These are phyloP conservation scores for Herpetospermum pedunculosum DNA, from an alignment of 306 rosid species.

Conservation along the genomic window DNA sequence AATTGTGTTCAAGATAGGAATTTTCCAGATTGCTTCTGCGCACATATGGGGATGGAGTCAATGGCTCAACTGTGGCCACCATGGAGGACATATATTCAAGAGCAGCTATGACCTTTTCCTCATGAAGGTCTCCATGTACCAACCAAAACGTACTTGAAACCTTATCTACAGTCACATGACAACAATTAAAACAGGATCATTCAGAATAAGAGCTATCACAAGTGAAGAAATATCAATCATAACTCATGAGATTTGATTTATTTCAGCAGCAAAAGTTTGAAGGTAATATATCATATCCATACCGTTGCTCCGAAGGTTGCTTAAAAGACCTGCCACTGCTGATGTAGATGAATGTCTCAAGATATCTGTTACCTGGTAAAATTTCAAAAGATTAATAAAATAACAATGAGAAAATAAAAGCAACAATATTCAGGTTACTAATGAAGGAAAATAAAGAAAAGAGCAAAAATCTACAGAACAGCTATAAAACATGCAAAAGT, in stretches of 20 bases:
- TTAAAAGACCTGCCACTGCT: constrained; percentile 57
- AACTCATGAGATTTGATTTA: neutral
- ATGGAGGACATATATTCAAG: constrained; percentile 82
- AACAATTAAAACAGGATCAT: constrained; percentile 2
- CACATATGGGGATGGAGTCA: constrained; percentile 30
- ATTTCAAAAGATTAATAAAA: constrained; percentile 5
- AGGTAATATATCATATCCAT: constrained; percentile 2
- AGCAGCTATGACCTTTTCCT: constrained; percentile 45
- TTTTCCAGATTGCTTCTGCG: constrained; percentile 24
- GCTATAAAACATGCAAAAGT: neutral
- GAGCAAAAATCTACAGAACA: neutral
- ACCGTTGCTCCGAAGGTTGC: constrained; percentile 79
- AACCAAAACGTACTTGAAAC: constrained; percentile 71
- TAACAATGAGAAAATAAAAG: constrained; percentile 2
- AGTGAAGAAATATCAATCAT: neutral
- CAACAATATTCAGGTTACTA: neutral
- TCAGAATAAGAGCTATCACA: neutral
- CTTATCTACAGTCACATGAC: constrained; percentile 37
- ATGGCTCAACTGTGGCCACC: constrained; percentile 62
- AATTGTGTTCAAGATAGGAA: constrained; percentile 29
- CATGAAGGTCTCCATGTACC: constrained; percentile 76
- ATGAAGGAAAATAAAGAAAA: neutral
- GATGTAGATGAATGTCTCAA: constrained; percentile 58
- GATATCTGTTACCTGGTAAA: constrained; percentile 57
- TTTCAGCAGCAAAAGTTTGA: neutral